Conservation (phyloP, 305 asterid species). For the Fraxinus latifolia region DNA sequence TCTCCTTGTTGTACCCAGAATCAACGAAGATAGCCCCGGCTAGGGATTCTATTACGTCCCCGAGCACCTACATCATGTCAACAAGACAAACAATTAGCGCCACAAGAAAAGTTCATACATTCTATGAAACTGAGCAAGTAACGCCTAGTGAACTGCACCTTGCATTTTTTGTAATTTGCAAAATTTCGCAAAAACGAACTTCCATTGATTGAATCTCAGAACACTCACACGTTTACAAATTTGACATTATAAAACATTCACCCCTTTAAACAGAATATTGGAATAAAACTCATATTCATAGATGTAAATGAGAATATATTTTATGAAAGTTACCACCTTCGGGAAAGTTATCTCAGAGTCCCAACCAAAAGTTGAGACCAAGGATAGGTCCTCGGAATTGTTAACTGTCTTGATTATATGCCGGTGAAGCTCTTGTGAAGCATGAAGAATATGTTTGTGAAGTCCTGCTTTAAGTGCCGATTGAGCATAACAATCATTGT, state of each 20-base stretch:
- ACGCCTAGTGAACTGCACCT: neutral
- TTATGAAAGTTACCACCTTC: constrained; percentile 44
- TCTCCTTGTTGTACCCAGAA: constrained; percentile 56
- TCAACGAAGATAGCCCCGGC: constrained; percentile 79
- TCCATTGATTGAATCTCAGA: neutral
- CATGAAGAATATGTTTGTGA: constrained; percentile 64
- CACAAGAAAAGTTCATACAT: neutral
- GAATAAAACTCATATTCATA: neutral
- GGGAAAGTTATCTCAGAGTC: constrained; percentile 61
- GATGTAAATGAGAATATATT: neutral
- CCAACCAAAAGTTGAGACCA: constrained; percentile 63
- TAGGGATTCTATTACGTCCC: constrained; percentile 75
- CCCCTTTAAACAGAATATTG: neutral
- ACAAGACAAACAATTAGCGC: neutral
- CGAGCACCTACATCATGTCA: constrained; percentile 55
- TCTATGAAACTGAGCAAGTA: neutral
- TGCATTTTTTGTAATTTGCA: neutral
- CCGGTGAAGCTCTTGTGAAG: constrained; percentile 60
- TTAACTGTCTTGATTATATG: constrained; percentile 40
- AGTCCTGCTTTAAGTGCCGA: constrained; percentile 56
- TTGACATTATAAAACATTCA: neutral
- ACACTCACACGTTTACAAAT: neutral
- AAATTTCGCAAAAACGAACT: neutral
- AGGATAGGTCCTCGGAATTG: constrained; percentile 21
- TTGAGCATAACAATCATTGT: constrained; percentile 71